Percentiles rank a stretch among this genome's conserved stretches.
Conservation (phyloP, 495 filamentous ascomycete genomes). For the Tuber aestivum region DNA sequence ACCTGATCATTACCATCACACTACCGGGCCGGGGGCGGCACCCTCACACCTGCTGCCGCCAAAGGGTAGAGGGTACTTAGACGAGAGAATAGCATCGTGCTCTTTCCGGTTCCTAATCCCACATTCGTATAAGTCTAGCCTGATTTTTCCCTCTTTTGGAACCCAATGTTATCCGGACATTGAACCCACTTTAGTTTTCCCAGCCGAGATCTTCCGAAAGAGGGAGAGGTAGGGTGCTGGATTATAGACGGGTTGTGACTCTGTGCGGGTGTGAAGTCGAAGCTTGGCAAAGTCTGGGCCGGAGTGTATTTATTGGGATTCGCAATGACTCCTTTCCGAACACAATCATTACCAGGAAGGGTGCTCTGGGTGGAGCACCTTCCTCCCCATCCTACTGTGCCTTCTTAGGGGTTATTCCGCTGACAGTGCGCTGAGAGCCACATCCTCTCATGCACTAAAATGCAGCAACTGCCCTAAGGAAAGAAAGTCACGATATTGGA, state of each 20-base stretch:
- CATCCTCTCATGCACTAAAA: not conserved
- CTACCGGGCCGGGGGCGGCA: not conserved
- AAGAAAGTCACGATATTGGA: not conserved
- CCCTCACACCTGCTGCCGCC: no score
- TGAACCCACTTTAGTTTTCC: not conserved
- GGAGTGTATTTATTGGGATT: no score
- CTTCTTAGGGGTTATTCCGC: no score
- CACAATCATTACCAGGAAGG: no score
- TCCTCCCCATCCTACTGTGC: no score
- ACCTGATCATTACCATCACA: not conserved
- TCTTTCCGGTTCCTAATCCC: not conserved
- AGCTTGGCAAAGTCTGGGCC: no score
- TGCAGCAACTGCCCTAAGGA: not conserved
- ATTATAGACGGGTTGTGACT: no score
- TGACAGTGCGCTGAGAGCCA: not conserved
- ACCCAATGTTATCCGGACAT: not conserved
- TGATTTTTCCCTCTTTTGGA: not conserved
- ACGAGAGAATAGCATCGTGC: not conserved
- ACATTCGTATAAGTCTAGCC: not conserved
- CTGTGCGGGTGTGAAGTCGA: no score
- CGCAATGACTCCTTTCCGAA: no score
- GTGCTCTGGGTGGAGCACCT: no score
- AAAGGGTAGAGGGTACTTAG: not conserved
- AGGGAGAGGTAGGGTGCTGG: no score
- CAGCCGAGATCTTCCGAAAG: no score